A percentile compares a stretch with the other conserved stretches of the same genome.
phyloP scores from a whole-genome alignment of 1,284 basidiomycete genomes.

The Dichomitus squalens region DNA sequence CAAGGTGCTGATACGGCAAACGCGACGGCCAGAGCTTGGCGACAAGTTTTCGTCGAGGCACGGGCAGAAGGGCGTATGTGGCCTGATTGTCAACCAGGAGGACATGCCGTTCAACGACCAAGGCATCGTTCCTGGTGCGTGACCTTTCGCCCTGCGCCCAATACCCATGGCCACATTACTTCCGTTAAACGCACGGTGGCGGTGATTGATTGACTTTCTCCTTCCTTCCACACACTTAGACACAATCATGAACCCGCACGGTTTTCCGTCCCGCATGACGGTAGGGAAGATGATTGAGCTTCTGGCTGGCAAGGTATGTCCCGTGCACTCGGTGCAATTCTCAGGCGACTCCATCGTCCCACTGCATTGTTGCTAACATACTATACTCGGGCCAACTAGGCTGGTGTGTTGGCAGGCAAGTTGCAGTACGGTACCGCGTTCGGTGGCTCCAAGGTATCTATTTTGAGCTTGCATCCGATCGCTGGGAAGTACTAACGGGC shows the following conservation, averaged over 20 bases:
- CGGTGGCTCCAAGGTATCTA: slow-evolving; percentile 87
- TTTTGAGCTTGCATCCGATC: not conserved
- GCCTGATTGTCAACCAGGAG: slow-evolving; percentile 96
- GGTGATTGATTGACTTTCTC: slow-evolving; percentile 15
- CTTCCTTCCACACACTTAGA: slow-evolving; percentile 47
- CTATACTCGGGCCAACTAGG: slow-evolving; percentile 43
- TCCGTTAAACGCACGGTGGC: slow-evolving; percentile 8
- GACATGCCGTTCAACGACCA: slow-evolving; percentile 99
- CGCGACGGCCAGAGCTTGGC: slow-evolving; percentile 93
- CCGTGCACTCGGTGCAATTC: not conserved
- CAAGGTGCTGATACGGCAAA: slow-evolving; percentile 98
- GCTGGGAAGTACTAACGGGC: not conserved
- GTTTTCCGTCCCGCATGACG: slow-evolving; percentile 99
- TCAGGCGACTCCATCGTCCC: slow-evolving; percentile 5
- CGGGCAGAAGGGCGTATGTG: slow-evolving; percentile 99
- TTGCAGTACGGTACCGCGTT: slow-evolving; percentile 96
- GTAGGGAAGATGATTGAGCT: slow-evolving; percentile 99
- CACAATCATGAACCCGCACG: slow-evolving; percentile 99
- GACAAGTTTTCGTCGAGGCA: slow-evolving; percentile 99
- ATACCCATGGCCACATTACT: too few relatives aligned
- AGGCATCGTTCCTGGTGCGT: slow-evolving; percentile 87
- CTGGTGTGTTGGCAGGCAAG: slow-evolving; percentile 86
- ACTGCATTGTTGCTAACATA: slow-evolving; percentile 7
- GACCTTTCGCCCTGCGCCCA: not conserved
- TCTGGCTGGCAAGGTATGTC: slow-evolving; percentile 86